Percentiles rank a stretch among this genome's conserved stretches.
Conservation (phyloP, 768 basidiomycete species). For the Solioccasus polychromus region DNA sequence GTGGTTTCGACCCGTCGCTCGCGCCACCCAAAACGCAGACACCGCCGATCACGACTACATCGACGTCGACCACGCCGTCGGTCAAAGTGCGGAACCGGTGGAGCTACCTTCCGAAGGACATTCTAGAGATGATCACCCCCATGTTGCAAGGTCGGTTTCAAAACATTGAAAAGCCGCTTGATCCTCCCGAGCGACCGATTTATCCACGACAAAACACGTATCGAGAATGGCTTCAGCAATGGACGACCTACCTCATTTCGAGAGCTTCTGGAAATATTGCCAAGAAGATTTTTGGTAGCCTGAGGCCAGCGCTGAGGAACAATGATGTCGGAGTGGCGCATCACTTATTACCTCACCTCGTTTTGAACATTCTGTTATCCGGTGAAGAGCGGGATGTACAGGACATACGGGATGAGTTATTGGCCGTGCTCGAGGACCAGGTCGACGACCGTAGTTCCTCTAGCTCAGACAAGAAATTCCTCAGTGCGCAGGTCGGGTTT, state of each 20-base stretch:
- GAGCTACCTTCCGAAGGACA: constrained; percentile 76
- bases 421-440: constrained; percentile 84
- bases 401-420: constrained; percentile 71
- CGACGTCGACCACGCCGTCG: constrained; percentile 51
- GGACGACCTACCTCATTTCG: constrained; percentile 80
- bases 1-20: constrained; percentile 79
- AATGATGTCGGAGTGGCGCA: constrained; percentile 95
- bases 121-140: constrained; percentile 83
- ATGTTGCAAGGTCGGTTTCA: constrained; percentile 70
- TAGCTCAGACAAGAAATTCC: constrained; percentile 73
- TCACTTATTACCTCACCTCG: constrained; percentile 86
- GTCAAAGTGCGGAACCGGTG: constrained; percentile 73
- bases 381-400: constrained; percentile 60
- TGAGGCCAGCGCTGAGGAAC: constrained; percentile 73
- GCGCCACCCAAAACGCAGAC: constrained; percentile 51
- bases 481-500: constrained; percentile 84
- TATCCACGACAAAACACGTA: constrained; percentile 79
- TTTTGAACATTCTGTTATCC: constrained; percentile 80
- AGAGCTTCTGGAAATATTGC: constrained; percentile 58
- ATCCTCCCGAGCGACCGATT: constrained; percentile 61
- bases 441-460: constrained; percentile 58
- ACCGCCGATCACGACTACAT: too few species aligned
- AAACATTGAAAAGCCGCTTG: constrained; percentile 41
- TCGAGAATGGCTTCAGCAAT: constrained; percentile 93
- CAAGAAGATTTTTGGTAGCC: constrained; percentile 69